These are phyloP conservation scores for Carallia brachiata DNA, from an alignment of 345 rosid species.

Conservation along the genomic window DNA sequence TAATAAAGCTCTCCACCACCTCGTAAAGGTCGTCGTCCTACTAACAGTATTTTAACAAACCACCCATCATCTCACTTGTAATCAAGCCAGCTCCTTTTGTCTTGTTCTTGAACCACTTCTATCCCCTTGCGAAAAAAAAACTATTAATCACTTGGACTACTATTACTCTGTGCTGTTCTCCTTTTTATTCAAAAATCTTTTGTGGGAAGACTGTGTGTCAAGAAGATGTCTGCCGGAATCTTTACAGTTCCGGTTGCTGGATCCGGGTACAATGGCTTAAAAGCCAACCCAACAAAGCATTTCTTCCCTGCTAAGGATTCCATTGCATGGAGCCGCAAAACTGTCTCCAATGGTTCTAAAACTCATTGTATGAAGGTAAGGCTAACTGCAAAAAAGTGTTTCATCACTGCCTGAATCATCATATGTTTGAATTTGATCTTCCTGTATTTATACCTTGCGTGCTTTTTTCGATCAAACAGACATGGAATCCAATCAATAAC, in stretches of 20 bases:
- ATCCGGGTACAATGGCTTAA: constrained; percentile 35
- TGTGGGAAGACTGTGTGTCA: not conserved
- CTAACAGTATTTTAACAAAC: constrained; percentile 12
- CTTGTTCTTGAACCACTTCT: constrained; percentile 16
- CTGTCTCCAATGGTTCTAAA: constrained; percentile 57
- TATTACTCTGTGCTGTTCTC: not conserved
- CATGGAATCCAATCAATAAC: constrained; percentile 65
- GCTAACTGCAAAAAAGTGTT: not conserved
- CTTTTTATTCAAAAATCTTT: constrained; percentile 7
- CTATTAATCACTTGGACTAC: not conserved
- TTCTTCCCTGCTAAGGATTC: constrained; percentile 33
- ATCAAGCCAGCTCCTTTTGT: constrained; percentile 27
- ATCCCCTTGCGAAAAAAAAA: constrained; percentile 4
- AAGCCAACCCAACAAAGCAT: constrained; percentile 24
- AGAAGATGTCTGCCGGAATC: constrained; percentile 45
- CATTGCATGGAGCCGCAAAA: constrained; percentile 40
- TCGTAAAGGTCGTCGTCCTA: not conserved
- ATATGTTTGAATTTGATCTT: not conserved
- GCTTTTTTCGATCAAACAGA: constrained; percentile 28
- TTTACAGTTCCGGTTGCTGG: constrained; percentile 35
- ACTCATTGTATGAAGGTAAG: constrained; percentile 61
- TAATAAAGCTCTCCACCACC: constrained; percentile 18
- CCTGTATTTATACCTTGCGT: not conserved
- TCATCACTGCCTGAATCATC: not conserved
- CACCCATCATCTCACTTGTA: constrained; percentile 26